Percentiles rank a stretch among this genome's conserved stretches.
phyloP scores from a whole-genome alignment of 2,329 filamentous ascomycete genomes.

The Xylariaceae sp. region DNA sequence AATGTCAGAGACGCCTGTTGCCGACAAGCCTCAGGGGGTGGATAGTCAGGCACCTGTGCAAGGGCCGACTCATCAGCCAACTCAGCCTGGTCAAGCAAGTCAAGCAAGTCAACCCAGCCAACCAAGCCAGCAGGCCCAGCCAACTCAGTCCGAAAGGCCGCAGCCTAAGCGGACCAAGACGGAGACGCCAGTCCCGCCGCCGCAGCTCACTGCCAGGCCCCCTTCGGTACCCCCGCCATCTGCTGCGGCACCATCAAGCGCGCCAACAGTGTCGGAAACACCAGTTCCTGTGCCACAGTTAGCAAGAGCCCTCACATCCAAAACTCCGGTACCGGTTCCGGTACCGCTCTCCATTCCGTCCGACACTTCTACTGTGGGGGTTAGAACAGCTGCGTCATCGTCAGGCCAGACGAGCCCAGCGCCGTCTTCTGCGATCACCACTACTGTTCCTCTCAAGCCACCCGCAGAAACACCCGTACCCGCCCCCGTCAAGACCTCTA shows the following conservation, averaged over 20 bases:
- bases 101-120: too few species aligned
- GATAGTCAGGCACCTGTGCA: slow-evolving; percentile 10
- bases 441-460: slow-evolving; percentile 27
- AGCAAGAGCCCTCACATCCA: slow-evolving; percentile 22
- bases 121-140: slow-evolving; percentile 4
- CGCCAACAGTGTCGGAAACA: slow-evolving; percentile 21
- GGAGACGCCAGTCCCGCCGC: slow-evolving; percentile 47
- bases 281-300: slow-evolving; percentile 25
- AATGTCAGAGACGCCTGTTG: slow-evolving; percentile 22
- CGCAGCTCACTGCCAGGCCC: slow-evolving; percentile 27
- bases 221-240: slow-evolving; percentile 23
- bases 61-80: slow-evolving; percentile 9
- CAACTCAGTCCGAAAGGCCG: slow-evolving; percentile 25
- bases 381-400: slow-evolving; percentile 17
- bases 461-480: slow-evolving; percentile 36
- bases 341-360: slow-evolving; percentile 16
- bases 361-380: slow-evolving; percentile 19
- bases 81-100: slow-evolving; percentile 7
- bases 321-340: slow-evolving; percentile 27
- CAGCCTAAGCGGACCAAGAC: slow-evolving; percentile 48
- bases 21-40: slow-evolving; percentile 21
- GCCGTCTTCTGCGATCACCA: slow-evolving; percentile 29
- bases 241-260: slow-evolving; percentile 6
- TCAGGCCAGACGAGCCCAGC: slow-evolving; percentile 20
- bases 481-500: slow-evolving; percentile 25